Evolutionary conservation across 2,329 filamentous ascomycete species (phyloP).

Genomic region (Coniochaeta sp.): DNA sequence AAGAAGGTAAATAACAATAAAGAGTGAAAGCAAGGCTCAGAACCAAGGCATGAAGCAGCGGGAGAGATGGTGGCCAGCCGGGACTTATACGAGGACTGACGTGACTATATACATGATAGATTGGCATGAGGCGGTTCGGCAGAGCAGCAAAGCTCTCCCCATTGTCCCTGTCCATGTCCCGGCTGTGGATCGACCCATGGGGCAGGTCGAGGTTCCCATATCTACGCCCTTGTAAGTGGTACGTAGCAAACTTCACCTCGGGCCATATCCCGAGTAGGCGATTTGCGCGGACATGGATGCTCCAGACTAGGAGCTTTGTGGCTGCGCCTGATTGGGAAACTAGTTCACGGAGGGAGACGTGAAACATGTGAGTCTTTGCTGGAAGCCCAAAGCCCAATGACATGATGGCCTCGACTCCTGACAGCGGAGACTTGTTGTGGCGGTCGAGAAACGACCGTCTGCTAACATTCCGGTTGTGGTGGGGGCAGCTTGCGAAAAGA

Average conservation of each 20-base stretch:
- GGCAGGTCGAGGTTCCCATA: not conserved
- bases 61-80: not conserved
- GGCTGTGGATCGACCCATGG: not conserved
- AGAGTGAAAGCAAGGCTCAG: not conserved
- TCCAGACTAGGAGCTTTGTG: slow-evolving; percentile 8
- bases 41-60: not conserved
- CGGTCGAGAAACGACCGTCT: not conserved
- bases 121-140: not conserved
- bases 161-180: slow-evolving; percentile 1
- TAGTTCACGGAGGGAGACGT: slow-evolving; percentile 6
- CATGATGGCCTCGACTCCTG: not conserved
- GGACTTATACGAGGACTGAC: not conserved
- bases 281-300: not conserved
- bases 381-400: slow-evolving; percentile 8
- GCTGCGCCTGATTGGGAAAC: slow-evolving; percentile 15
- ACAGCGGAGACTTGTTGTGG: slow-evolving; percentile 4
- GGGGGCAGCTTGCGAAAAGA: not conserved
- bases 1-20: not conserved
- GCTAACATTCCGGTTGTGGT: not conserved
- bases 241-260: not conserved
- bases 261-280: slow-evolving; percentile 1
- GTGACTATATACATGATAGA: slow-evolving; percentile 2
- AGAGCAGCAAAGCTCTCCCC: not conserved
- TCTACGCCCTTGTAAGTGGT: not conserved
- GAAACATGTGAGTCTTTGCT: slow-evolving; percentile 7